Evolutionary conservation across 1,284 basidiomycete species (phyloP), one percentile per base, ranked within the genome.

Genomic region (Termitomyces sp.): DNA sequence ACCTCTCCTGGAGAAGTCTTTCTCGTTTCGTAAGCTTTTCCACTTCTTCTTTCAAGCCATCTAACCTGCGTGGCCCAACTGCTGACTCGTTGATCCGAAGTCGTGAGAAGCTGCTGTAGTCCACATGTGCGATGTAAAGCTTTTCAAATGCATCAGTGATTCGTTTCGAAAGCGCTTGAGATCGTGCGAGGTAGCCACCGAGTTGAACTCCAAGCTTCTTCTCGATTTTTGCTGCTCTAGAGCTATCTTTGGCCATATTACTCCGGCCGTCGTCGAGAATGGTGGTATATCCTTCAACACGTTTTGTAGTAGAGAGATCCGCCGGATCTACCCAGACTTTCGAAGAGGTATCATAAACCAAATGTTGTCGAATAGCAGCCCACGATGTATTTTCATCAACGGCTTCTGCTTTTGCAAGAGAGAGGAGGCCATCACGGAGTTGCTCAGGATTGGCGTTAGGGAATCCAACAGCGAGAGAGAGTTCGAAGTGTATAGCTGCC

Each of bases 171-270:
- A 96, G 77, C 42, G 84, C 82, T 62, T 80, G 80, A 41, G 87
- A 86, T 13, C 96, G 83, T 38, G 82, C 81, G 65, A 92, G 84
- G 71, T 99, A 99, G 2, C 97, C 97, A 40, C 94, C 95, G 6
- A 99, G 80, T 21, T 85, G 81, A 60, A 96, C 85, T 12, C 77
- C 81, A 17, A 99, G 82, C 70, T 94, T 95, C 82, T 96, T 98
- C 76, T 99, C 97, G 4, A 81, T 70, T 74, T 98, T 99, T 40
- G 82, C 73, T 0, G 91, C 88, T 65, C 88, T 90, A 46, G 77
- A 80, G 0, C 92, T 92, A 65, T 92, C 89, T 64, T 82, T 84
- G n/a, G 84, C 73, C 86, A 99, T 93, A 44, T 74, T 71, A n/a
- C 86, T 84, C 24, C 87, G 82, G 53, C 79, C 78, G 41, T 83